Evolutionary conservation across 768 basidiomycete species (phyloP).

Genomic region (Boletus sensibilis): DNA sequence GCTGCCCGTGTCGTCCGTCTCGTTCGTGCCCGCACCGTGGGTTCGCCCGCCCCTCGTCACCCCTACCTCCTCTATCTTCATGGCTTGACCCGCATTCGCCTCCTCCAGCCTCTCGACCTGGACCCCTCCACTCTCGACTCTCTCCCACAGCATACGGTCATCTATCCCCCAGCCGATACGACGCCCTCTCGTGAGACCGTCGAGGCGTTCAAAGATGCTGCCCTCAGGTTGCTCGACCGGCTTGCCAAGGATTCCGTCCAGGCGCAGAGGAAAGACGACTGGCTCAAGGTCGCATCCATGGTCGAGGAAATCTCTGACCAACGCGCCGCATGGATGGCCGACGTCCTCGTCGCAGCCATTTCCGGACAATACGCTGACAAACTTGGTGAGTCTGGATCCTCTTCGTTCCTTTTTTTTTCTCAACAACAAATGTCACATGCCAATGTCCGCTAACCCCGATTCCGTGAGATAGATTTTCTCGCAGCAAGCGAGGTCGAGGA

Average conservation of each 20-base stretch:
- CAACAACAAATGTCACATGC: neutral
- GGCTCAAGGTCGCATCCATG: constrained; percentile 66
- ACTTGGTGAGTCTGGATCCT: constrained; percentile 48
- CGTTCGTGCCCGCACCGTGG: constrained; percentile 53
- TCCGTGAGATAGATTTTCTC: constrained; percentile 49
- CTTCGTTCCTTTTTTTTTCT: neutral
- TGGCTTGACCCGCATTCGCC: constrained; percentile 64
- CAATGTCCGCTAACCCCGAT: constrained; percentile 1
- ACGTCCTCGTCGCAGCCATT: constrained; percentile 59
- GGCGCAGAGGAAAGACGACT: constrained; percentile 60
- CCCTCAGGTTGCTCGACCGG: constrained; percentile 64
- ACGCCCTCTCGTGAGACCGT: constrained; percentile 54
- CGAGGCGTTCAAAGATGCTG: constrained; percentile 67
- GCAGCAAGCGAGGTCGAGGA: constrained; percentile 57
- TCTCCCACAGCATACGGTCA: constrained; percentile 44
- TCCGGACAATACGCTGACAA: constrained; percentile 69
- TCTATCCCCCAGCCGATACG: constrained; percentile 42
- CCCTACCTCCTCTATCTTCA: constrained; percentile 71
- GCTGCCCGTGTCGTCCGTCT: constrained; percentile 72
- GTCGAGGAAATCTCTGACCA: constrained; percentile 68
- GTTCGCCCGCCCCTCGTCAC: constrained; percentile 40
- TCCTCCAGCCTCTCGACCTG: constrained; percentile 41
- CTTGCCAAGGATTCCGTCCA: constrained; percentile 45
- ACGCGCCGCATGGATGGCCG: constrained; percentile 71
- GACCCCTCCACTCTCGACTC: constrained; percentile 29